These are phyloP conservation scores for Tricharina praecox DNA, from an alignment of 495 filamentous ascomycete species.

Conservation along the genomic window DNA sequence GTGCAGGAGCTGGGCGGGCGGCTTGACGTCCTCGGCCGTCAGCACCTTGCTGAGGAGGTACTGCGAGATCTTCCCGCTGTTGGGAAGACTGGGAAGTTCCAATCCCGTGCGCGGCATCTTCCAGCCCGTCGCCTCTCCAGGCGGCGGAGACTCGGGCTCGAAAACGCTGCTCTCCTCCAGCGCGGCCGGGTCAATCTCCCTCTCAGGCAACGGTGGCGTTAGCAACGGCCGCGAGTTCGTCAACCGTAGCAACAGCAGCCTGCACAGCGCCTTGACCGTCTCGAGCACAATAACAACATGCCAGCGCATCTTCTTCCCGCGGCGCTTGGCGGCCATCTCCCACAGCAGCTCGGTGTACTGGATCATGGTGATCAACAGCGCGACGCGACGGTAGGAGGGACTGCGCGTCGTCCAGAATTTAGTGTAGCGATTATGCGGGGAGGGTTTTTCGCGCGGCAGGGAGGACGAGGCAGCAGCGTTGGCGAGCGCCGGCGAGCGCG, in stretches of 20 bases:
- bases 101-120: constrained; percentile 90
- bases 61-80: constrained; percentile 56
- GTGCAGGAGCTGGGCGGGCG: constrained; percentile 66
- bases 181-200: constrained; percentile 50
- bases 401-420: constrained; percentile 68
- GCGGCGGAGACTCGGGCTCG: constrained; percentile 12
- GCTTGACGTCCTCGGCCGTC: constrained; percentile 90
- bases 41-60: constrained; percentile 85
- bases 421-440: constrained; percentile 76
- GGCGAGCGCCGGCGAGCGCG: constrained; percentile 36
- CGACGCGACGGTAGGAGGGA: constrained; percentile 56
- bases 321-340: constrained; percentile 67
- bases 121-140: constrained; percentile 39
- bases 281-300: constrained; percentile 77
- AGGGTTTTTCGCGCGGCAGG: constrained; percentile 37
- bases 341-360: constrained; percentile 81
- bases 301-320: constrained; percentile 67
- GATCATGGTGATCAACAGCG: constrained; percentile 67
- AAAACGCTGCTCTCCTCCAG: constrained; percentile 36
- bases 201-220: constrained; percentile 68
- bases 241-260: constrained; percentile 62
- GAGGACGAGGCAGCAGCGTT: too few relatives aligned
- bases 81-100: constrained; percentile 63
- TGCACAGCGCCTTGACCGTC: constrained; percentile 69
- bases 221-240: constrained; percentile 75